Conservation (phyloP, 2,329 filamentous ascomycete genomes). For the Elsinoe fawcettii region DNA sequence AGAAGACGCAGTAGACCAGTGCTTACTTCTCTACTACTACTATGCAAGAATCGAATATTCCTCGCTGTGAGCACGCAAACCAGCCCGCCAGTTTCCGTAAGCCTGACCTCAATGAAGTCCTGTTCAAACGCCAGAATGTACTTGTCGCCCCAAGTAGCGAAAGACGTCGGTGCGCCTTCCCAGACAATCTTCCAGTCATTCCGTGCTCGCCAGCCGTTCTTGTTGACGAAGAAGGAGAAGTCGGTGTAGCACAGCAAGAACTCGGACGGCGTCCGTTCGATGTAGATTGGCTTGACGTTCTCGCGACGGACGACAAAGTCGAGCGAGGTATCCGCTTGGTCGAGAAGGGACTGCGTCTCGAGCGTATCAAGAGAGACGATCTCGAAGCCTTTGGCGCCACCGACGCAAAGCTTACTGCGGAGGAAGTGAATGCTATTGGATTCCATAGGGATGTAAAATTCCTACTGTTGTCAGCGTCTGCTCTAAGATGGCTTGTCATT, state of each 20-base stretch:
- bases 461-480: slow-evolving; percentile 40
- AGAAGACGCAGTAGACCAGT: neutral
- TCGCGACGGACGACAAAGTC: slow-evolving; percentile 95
- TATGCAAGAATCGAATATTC: slow-evolving; percentile 96
- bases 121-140: slow-evolving; percentile 97
- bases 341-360: slow-evolving; percentile 93
- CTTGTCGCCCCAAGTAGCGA: slow-evolving; percentile 81
- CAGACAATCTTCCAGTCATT: slow-evolving; percentile 97
- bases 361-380: slow-evolving; percentile 93
- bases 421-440: slow-evolving; percentile 98
- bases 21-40: slow-evolving; percentile 88
- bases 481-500: slow-evolving; percentile 17
- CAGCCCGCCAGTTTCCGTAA: slow-evolving; percentile 83
- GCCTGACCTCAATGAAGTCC: slow-evolving; percentile 93
- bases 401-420: slow-evolving; percentile 91
- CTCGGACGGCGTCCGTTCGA: slow-evolving; percentile 92
- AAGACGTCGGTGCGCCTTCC: slow-evolving; percentile 87
- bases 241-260: slow-evolving; percentile 98
- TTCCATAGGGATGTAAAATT: slow-evolving; percentile 97
- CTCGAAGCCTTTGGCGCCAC: slow-evolving; percentile 91
- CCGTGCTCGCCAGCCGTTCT: slow-evolving; percentile 92
- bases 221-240: slow-evolving; percentile 98
- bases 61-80: slow-evolving; percentile 95
- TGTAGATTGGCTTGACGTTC: slow-evolving; percentile 89
- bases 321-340: slow-evolving; percentile 94